Evolutionary conservation across 2,329 filamentous ascomycete species (phyloP).

Genomic region (Purpureocillium lavendulum): DNA sequence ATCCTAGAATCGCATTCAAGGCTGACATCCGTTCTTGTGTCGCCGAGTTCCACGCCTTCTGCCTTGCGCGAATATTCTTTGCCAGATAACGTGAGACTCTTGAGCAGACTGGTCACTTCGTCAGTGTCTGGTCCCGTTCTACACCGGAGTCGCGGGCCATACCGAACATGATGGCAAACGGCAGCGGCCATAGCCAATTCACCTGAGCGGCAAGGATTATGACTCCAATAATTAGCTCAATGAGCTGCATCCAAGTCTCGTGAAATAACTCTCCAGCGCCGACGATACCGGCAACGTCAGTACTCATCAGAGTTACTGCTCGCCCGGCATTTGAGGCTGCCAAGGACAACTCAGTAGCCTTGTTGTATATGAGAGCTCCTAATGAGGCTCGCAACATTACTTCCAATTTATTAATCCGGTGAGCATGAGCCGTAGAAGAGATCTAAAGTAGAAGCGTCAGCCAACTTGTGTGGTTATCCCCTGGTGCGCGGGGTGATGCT

Average conservation of each 20-base stretch:
- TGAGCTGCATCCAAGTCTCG: slow-evolving; percentile 31
- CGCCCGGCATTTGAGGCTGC: too few relatives aligned
- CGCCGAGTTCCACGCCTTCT: slow-evolving; percentile 30
- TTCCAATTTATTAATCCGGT: slow-evolving; percentile 20
- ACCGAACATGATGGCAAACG: slow-evolving; percentile 31
- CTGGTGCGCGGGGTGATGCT: too few relatives aligned
- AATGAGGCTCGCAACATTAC: slow-evolving; percentile 25
- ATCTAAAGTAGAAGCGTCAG: too few relatives aligned
- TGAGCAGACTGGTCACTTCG: slow-evolving; percentile 25
- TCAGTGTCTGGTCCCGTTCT: slow-evolving; percentile 1
- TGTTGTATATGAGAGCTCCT: slow-evolving; percentile 26
- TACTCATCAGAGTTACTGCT: slow-evolving; percentile 30
- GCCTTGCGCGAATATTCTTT: slow-evolving; percentile 21
- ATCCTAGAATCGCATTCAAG: slow-evolving; percentile 22
- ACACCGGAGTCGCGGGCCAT: slow-evolving; percentile 8
- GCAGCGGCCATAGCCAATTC: slow-evolving; percentile 33
- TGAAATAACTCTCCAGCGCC: slow-evolving; percentile 26
- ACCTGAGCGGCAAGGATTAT: slow-evolving; percentile 27
- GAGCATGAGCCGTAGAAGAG: slow-evolving; percentile 14
- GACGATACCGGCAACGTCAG: slow-evolving; percentile 26
- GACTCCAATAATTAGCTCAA: slow-evolving; percentile 32
- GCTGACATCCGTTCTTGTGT: slow-evolving; percentile 29
- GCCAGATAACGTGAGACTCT: slow-evolving; percentile 31
- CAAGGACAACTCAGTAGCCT: slow-evolving; percentile 12
- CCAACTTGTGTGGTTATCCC: too few relatives aligned